Base-by-base conservation (phyloP, 805 yeast genomes). In the Candida ascalaphidarum region DNA sequence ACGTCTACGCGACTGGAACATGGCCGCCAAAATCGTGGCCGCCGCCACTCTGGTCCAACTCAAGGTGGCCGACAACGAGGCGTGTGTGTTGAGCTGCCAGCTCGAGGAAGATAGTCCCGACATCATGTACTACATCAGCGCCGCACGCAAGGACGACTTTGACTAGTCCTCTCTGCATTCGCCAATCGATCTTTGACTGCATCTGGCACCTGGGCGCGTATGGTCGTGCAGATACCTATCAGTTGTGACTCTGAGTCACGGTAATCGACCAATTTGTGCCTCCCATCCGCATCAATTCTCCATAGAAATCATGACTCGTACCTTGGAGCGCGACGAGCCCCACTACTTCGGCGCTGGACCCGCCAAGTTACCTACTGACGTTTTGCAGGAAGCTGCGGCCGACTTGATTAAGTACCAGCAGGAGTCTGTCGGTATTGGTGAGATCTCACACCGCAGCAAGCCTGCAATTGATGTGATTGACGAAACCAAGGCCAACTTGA, bases 311-410 rank as follows among this genome's bases (percentile, higher is more conserved):
- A n/a, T n/a, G n/a, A n/a, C n/a, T n/a, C n/a, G n/a, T n/a, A n/a
- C 68, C 9, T 55, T 77, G 30, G 68, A 71, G 26, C 74, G 89
- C 62, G 77, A 68, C 52, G 77, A 77, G 46, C 85, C 86, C 31
- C 63, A 73, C 47, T 83, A 92, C 52, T 92, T 85, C 47, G 98
- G 97, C 32, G 97, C 99, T n/a, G 99, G 99, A 10, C 99, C 99
- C 27, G 98, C 98, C 1, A 69, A 78, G 29, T 66, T 92, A 24
- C 96, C 97, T 19, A 76, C 89, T 3, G 48, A 57, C 4, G 97
- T 89, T 2, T 68, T 92, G 30, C 79, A 84, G 57, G 79, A 83
- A 58, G 95, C 96, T 4, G 94, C 96, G 2, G 50, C 54, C 18
- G 97, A 92, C 51, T 64, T 92, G 38, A 51, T 92, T 36, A 73